Conservation (phyloP, 148 eudicot species). For the Pouteria glomerata region DNA sequence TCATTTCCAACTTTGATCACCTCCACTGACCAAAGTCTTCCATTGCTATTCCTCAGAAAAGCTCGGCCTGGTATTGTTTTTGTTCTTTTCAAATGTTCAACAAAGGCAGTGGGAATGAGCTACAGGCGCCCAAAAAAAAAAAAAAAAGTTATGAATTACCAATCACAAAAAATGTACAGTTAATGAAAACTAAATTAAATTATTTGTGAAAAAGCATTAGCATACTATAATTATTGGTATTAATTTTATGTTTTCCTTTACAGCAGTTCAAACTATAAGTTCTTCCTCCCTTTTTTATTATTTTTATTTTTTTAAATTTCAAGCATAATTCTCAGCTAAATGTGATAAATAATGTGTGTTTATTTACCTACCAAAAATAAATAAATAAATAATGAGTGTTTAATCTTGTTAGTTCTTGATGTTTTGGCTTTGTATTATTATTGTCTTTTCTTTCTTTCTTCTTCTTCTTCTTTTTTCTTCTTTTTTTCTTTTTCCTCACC, state of each 20-base stretch:
- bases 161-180: neutral
- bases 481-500: too few species aligned
- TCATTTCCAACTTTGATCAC: neutral
- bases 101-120: slow-evolving; percentile 6
- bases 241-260: neutral
- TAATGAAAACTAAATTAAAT: neutral
- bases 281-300: too few species aligned
- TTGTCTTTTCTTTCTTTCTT: too few species aligned
- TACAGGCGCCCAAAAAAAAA: too few species aligned
- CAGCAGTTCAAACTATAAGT: neutral
- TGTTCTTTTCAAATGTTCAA: neutral
- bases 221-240: neutral
- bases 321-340: too few species aligned
- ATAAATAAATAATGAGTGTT: too few species aligned
- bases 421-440: too few species aligned
- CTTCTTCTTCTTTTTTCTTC: too few species aligned
- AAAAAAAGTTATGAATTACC: neutral
- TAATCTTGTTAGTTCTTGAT: too few species aligned
- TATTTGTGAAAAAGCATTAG: neutral
- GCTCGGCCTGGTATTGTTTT: slow-evolving; percentile 2
- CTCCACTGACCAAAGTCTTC: slow-evolving; percentile 16
- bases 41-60: slow-evolving; percentile 15
- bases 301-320: too few species aligned
- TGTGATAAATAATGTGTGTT: too few species aligned
- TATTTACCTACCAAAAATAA: too few species aligned